These are phyloP conservation scores for Rhodamnia rubescens DNA, from an alignment of 345 rosid genomes.

Conservation along the genomic window DNA sequence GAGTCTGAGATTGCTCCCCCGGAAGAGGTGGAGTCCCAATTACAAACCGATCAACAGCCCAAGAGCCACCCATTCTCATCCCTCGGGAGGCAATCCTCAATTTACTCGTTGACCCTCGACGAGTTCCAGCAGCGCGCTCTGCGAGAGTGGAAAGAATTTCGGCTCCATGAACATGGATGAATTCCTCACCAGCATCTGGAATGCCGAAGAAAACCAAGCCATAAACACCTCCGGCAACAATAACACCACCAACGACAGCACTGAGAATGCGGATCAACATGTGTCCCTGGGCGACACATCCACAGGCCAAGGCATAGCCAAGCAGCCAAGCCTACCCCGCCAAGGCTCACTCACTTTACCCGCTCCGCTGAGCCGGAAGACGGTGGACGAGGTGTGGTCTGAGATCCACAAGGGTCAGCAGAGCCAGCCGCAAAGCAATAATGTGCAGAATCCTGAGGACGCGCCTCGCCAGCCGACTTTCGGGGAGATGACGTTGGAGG, in stretches of 20 bases:
- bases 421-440: constrained; percentile 5
- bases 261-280: not conserved
- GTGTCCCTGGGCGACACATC: not conserved
- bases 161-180: constrained; percentile 98
- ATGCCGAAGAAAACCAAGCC: constrained; percentile 70
- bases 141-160: constrained; percentile 71
- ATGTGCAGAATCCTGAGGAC: constrained; percentile 14
- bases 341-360: constrained; percentile 64
- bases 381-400: constrained; percentile 97
- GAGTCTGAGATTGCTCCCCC: constrained; percentile 22
- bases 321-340: constrained; percentile 47
- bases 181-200: constrained; percentile 83
- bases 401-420: constrained; percentile 46
- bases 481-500: constrained; percentile 89
- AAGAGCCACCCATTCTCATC: constrained; percentile 32
- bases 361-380: constrained; percentile 53
- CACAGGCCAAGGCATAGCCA: constrained; percentile 3
- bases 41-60: not conserved
- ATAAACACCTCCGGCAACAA: constrained; percentile 3
- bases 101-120: constrained; percentile 80
- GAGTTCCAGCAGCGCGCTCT: constrained; percentile 70
- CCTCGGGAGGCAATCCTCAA: constrained; percentile 61
- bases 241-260: not conserved
- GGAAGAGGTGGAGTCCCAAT: constrained; percentile 25
- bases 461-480: constrained; percentile 51